Base-by-base conservation (phyloP, 306 rosid genomes). In the Quercus alba region DNA sequence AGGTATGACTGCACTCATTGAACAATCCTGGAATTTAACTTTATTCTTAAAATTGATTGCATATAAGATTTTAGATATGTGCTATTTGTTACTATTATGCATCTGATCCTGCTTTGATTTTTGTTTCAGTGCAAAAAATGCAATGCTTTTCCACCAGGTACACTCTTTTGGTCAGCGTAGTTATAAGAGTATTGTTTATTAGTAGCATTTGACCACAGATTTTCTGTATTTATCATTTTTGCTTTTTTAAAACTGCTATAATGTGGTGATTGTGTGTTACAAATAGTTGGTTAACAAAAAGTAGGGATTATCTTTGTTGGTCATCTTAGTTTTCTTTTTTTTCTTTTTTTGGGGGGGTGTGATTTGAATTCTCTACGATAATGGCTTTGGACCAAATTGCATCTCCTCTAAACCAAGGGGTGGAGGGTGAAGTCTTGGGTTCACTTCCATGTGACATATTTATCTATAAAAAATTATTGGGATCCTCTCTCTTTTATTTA, bases 101-200 rank as follows among this genome's bases (percentile, higher is more conserved):
- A 56, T 75, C 85, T 90, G 73, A 86, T 87, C 46, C 77, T 25
- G 46, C 70, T 61, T 80, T 83, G 70, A 28, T 78, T 81, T 85
- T 67, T 20, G 78, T 63, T 90, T 89, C 93, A 95, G 99, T 95
- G 98, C 88, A 95, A 93, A 83, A 93, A 91, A 77, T 95, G 99
- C 87, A 86, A 91, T 74, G 94, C 98, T 81, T 83, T 86, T 79
- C 98, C 92, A 56, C 94, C 91, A 83, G 98, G 99, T 95, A 88
- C 56, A 74, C 19, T 61, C 28, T 30, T 49, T 84, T 8, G 56
- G 74, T 58, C 79, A 8, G 35, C 35, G 21, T 41, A 14, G 69
- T 26, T 20, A 59, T 69, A 54, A 28, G 46, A 52, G 55, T 46
- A 51, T 23, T 4, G 72, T 33, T 19, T 38, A 33, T 18, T 6